A percentile compares a stretch with the other conserved stretches of the same genome.
These are phyloP conservation scores for Clavariopsis aquatica DNA, from an alignment of 495 filamentous ascomycete species.

Conservation along the genomic window DNA sequence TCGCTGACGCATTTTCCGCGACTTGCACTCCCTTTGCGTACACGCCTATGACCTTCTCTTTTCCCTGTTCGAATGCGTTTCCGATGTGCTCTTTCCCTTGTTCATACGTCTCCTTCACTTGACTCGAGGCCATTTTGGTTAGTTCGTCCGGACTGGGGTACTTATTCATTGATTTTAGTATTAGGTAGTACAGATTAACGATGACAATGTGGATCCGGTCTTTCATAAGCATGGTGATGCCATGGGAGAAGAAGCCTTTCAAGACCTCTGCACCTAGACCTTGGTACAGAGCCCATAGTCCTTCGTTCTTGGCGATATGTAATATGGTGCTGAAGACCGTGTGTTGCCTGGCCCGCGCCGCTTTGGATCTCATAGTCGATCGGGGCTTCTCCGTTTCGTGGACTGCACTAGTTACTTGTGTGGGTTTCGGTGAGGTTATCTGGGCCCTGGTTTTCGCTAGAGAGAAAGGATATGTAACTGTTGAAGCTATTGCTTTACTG, in stretches of 20 bases:
- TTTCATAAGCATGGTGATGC: slow-evolving; percentile 87
- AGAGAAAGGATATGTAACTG: slow-evolving; percentile 83
- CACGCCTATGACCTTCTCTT: not conserved
- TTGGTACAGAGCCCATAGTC: slow-evolving; percentile 70
- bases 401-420: slow-evolving; percentile 13
- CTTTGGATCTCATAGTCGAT: not conserved
- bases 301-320: slow-evolving; percentile 66
- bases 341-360: slow-evolving; percentile 37
- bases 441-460: slow-evolving; percentile 79
- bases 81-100: slow-evolving; percentile 16
- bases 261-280: slow-evolving; percentile 75
- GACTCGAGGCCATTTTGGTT: slow-evolving; percentile 29
- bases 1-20: slow-evolving; percentile 13
- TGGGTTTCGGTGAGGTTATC: slow-evolving; percentile 38
- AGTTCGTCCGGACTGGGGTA: slow-evolving; percentile 43
- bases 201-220: slow-evolving; percentile 75
- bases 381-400: slow-evolving; percentile 26
- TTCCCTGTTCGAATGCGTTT: slow-evolving; percentile 1
- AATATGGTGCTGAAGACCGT: slow-evolving; percentile 66
- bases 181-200: slow-evolving; percentile 63
- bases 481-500: slow-evolving; percentile 76
- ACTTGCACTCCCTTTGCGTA: slow-evolving; percentile 7
- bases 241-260: slow-evolving; percentile 84
- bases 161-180: slow-evolving; percentile 43
- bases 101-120: slow-evolving; percentile 23